Evolutionary conservation across 139 green algal genomes (phyloP), one percentile per base, ranked within the genome.

Genomic region (Tetradesmus lagerheimii): DNA sequence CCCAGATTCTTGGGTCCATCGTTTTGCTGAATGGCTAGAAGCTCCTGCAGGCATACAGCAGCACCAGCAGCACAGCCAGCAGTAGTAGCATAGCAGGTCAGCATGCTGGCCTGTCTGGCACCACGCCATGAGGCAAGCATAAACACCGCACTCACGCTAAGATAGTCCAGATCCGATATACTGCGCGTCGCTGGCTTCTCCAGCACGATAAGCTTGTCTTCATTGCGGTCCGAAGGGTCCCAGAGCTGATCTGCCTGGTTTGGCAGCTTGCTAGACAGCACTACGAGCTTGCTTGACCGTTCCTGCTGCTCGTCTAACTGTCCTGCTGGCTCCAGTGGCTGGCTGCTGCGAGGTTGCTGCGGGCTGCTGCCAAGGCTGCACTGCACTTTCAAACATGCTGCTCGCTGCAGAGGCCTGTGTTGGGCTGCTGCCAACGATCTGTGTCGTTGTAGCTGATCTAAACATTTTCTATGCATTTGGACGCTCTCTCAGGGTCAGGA

Each of bases 11-110:
- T 98, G 0, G 98, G 97, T 1, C 96, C 96, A 89, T 97, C 95
- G 81, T 97, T 95, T 91, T 99, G 97, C 92, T 99, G 98, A 75
- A 99, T 99, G 34, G 98, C 98, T 45, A 99, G 91, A 45, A 99
- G 96, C 93, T 99, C 98, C 97, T 99, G 95, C 90, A 93, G 34
- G 14, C 79, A n/a, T 6, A 41, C 23, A 35, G 57, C 39, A 50
- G 57, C 35, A 45, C 6, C 31, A 64, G 37, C 25, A 23, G 75
- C 20, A 18, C 43, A 43, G 47, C 71, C n/a, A 74, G 29, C 47
- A 80, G 53, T 35, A 80, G 37, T 23, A 86, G 39, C 29, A 38
- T 2, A 45, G 20, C 43, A 39, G 31, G 80, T 29, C 34, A 53
- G 31, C 12, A 53, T 20, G 81, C 81, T 18, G 23, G 20, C 57